phyloP scores from a whole-genome alignment of 1,139 yeast genomes.

The Saccharomyces hybrid region DNA sequence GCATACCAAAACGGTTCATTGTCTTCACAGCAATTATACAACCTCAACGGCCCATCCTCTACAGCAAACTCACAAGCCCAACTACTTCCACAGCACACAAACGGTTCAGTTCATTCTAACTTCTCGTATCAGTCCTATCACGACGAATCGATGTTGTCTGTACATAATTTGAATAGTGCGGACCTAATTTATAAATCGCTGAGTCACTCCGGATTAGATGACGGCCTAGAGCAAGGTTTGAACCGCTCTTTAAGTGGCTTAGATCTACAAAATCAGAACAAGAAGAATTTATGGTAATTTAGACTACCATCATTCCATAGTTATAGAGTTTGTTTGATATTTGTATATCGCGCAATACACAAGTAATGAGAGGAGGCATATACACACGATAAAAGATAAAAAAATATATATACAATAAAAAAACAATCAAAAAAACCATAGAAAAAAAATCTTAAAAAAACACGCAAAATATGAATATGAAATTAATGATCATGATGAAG shows the following conservation, averaged over 20 bases:
- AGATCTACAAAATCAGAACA: slow-evolving; percentile 15
- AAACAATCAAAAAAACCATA: neutral
- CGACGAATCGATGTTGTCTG: slow-evolving; percentile 14
- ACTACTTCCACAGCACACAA: slow-evolving; percentile 29
- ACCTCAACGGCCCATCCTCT: slow-evolving; percentile 4
- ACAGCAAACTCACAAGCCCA: slow-evolving; percentile 9
- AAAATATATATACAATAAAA: neutral
- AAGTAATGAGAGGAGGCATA: slow-evolving; percentile 6
- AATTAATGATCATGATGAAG: neutral
- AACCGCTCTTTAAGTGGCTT: slow-evolving; percentile 30
- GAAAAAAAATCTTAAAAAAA: neutral
- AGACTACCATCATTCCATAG: neutral
- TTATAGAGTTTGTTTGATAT: slow-evolving; percentile 9
- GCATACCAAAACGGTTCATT: neutral
- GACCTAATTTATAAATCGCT: slow-evolving; percentile 16
- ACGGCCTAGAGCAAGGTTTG: slow-evolving; percentile 27
- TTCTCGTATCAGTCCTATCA: slow-evolving; percentile 29
- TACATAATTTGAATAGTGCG: slow-evolving; percentile 10
- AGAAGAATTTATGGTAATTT: slow-evolving; percentile 11
- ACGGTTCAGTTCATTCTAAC: slow-evolving; percentile 31
- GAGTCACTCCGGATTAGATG: slow-evolving; percentile 15
- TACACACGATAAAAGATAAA: slow-evolving; percentile 1
- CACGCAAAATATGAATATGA: neutral
- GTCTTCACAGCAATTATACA: neutral
- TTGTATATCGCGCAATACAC: slow-evolving; percentile 3